Conservation (phyloP, 1,139 yeast genomes). For the Hyphopichia burtonii region DNA sequence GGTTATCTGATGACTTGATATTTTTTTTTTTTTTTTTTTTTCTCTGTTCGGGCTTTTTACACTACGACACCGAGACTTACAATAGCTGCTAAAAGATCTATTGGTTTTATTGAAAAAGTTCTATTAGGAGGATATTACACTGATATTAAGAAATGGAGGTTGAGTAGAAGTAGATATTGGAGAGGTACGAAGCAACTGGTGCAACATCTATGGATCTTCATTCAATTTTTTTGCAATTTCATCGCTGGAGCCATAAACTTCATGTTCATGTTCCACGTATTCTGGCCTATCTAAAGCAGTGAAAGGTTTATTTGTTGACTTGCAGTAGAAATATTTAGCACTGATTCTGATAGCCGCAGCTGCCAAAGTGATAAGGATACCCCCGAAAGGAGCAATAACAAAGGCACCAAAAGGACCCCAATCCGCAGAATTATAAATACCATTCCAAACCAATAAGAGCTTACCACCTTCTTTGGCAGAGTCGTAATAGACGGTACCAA, state of each 20-base stretch:
- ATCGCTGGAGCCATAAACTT: slow-evolving; percentile 15
- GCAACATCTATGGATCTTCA: background rate
- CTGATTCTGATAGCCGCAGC: slow-evolving; percentile 53
- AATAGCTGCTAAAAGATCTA: no score
- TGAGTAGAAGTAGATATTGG: no score
- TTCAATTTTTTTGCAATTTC: slow-evolving; percentile 3
- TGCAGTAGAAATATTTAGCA: slow-evolving; percentile 35
- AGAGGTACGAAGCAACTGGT: no score
- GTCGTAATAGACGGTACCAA: slow-evolving; percentile 76
- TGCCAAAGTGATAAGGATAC: slow-evolving; percentile 56
- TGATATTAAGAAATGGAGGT: no score
- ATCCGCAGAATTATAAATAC: slow-evolving; percentile 71
- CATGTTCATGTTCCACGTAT: slow-evolving; percentile 12
- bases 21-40: no score
- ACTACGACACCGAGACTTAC: no score
- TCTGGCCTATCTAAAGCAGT: slow-evolving; percentile 56
- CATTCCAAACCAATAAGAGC: slow-evolving; percentile 68
- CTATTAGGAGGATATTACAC: no score
- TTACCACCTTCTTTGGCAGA: slow-evolving; percentile 77
- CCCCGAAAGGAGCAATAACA: slow-evolving; percentile 86
- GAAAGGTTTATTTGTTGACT: slow-evolving; percentile 43
- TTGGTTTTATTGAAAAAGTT: no score
- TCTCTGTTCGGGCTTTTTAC: no score
- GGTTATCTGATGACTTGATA: no score
- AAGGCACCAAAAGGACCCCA: slow-evolving; percentile 97